These are phyloP conservation scores for Trichoderma erinaceum DNA, from an alignment of 495 filamentous ascomycete species.

Conservation along the genomic window DNA sequence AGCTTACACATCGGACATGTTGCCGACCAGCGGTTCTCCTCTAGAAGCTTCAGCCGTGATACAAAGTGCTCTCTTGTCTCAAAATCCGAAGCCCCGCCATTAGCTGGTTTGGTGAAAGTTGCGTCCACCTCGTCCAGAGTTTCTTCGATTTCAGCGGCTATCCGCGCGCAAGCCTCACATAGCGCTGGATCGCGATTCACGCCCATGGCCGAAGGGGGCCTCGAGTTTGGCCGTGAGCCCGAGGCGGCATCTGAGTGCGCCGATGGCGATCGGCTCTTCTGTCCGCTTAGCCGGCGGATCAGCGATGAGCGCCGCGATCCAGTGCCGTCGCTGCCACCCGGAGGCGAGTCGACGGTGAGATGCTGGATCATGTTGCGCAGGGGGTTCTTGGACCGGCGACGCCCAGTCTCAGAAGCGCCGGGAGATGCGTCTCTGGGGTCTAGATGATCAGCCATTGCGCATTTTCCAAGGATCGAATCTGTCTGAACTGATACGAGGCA, in stretches of 20 bases:
- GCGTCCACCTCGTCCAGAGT: slow-evolving; percentile 2
- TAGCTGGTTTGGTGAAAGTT: background rate
- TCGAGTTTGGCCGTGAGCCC: background rate
- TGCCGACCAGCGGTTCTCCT: slow-evolving; percentile 7
- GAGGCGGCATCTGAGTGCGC: slow-evolving; percentile 7
- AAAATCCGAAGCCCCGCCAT: background rate
- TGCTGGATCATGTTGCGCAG: slow-evolving; percentile 6
- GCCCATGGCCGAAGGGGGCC: background rate
- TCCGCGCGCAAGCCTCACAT: background rate
- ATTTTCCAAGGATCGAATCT: background rate
- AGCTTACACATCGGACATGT: slow-evolving; percentile 6
- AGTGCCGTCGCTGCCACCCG: background rate
- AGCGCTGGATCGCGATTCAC: slow-evolving; percentile 1
- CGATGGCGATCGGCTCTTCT: slow-evolving; percentile 4
- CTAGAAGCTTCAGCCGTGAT: background rate
- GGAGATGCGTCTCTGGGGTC: background rate
- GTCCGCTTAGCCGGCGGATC: background rate
- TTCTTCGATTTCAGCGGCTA: background rate
- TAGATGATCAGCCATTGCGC: slow-evolving; percentile 1
- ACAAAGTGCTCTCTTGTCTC: slow-evolving; percentile 3
- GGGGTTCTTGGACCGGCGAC: slow-evolving; percentile 10
- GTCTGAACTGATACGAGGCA: background rate
- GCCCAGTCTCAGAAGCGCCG: slow-evolving; percentile 4
- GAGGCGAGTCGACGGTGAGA: background rate
- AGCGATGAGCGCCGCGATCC: slow-evolving; percentile 6